Percentiles rank a stretch among this genome's conserved stretches.
Evolutionary conservation across 176 grass and related monocot genomes (phyloP).

Genomic region (Rhynchospora pubera): DNA sequence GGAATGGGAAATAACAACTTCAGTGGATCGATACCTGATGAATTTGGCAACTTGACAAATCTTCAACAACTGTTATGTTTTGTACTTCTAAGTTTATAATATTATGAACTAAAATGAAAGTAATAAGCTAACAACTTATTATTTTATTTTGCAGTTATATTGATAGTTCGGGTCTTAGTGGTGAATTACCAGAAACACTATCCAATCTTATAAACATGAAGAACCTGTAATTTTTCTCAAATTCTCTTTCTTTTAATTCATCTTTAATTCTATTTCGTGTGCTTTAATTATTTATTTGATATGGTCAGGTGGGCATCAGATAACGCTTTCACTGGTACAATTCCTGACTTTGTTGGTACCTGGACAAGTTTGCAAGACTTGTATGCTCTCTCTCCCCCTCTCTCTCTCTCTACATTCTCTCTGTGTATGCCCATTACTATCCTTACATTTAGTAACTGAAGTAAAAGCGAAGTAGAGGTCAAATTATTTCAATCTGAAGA

Average conservation of each 20-base stretch:
- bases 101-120: background rate
- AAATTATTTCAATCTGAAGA: background rate
- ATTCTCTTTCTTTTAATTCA: background rate
- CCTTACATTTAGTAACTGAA: background rate
- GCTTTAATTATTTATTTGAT: background rate
- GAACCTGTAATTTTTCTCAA: slow-evolving; percentile 14
- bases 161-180: slow-evolving; percentile 46
- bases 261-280: slow-evolving; percentile 8
- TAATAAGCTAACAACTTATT: background rate
- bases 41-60: slow-evolving; percentile 48
- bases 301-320: slow-evolving; percentile 48
- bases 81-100: background rate
- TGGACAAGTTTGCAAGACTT: slow-evolving; percentile 33
- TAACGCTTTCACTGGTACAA: slow-evolving; percentile 60
- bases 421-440: background rate
- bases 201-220: slow-evolving; percentile 47
- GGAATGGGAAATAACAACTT: slow-evolving; percentile 47
- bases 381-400: slow-evolving; percentile 32
- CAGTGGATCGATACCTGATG: slow-evolving; percentile 53
- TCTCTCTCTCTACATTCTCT: background rate
- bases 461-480: background rate
- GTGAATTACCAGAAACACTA: slow-evolving; percentile 45
- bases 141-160: slow-evolving; percentile 40
- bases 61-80: slow-evolving; percentile 48
- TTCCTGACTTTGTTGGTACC: slow-evolving; percentile 63